Evolutionary conservation across 2,329 filamentous ascomycete genomes (phyloP), one percentile per base, ranked within the genome.

Genomic region (Fusarium proliferatum): DNA sequence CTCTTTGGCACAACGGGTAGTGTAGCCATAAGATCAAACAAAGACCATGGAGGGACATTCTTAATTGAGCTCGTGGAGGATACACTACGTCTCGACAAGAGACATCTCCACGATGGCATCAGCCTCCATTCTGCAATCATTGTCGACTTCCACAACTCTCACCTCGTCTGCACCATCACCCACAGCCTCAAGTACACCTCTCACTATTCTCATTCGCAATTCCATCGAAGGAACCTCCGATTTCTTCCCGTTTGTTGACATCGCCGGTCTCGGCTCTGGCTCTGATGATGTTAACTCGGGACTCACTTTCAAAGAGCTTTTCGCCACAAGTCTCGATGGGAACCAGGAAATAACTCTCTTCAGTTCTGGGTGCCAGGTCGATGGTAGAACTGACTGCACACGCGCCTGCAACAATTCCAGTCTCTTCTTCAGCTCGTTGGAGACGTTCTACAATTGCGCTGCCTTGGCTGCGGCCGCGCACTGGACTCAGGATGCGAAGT

Each of bases 371-470:
- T 83, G 82, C 73, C 65, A 61, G 3, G 65, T 81, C 10, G 74
- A 78, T 41, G 79, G 76, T 30, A 67, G 63, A 30, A 55, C 72
- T 7, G 80, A 83, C 60, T 83, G 82, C 55, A 76, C 80, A 2
- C 67, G 67, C 21, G 82, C 81, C 30, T 83, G 82, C 76, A 76
- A 78, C 55, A 73, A 76, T 49, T 72, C 79, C 2, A 46, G 70
- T 19, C 66, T 74, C 42, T 78, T 82, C 66, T 83, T 83, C 61
- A 77, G 77, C 58, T 82, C 80, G 3, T 67, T 82, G 10, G 82
- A 83, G 67, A 82, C 81, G 2, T 83, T 83, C 52, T 83, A 83
- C 76, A 83, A 83, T 71, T 83, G 82, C 51, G 81, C 80, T 28
- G 80, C 82, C 7, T 68, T 83, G 28, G 78, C 82, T 8, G 79